phyloP scores from a whole-genome alignment of 1,284 basidiomycete species.

The Takashimella koratensis region DNA sequence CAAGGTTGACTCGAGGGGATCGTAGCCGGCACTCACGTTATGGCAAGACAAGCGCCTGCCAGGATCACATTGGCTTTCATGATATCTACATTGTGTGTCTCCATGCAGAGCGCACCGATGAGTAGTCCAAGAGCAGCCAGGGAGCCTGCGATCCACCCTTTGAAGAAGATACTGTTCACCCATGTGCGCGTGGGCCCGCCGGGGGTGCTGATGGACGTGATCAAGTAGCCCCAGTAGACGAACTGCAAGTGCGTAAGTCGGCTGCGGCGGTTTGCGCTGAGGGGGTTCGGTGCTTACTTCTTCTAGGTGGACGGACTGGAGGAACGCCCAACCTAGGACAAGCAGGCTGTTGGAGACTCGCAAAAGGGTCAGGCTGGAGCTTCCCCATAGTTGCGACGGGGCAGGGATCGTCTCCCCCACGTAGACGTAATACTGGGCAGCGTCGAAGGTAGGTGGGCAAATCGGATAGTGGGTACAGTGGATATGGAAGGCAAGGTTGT shows the following conservation, averaged over 20 bases:
- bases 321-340: conserved; percentile 27
- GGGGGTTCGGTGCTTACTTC: conserved; percentile 18
- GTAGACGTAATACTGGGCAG: conserved; percentile 28
- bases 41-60: conserved; percentile 20
- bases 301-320: conserved; percentile 32
- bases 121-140: conserved; percentile 15
- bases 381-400: conserved; percentile 27
- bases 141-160: conserved; percentile 18
- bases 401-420: conserved; percentile 16
- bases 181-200: conserved; percentile 17
- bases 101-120: conserved; percentile 20
- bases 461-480: neutral
- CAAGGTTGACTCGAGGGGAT: too few species aligned
- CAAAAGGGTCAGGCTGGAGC: conserved; percentile 12
- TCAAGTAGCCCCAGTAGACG: conserved; percentile 32
- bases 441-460: conserved; percentile 1
- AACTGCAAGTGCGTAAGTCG: conserved; percentile 10
- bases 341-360: conserved; percentile 18
- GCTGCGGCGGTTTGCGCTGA: neutral
- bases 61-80: conserved; percentile 31
- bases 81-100: conserved; percentile 21
- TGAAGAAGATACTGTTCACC: conserved; percentile 23
- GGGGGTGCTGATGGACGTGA: conserved; percentile 20
- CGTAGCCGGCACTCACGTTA: conserved; percentile 24
- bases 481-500: too few species aligned